Evolutionary conservation across 148 eudicot genomes (phyloP), one percentile per base, ranked within the genome.

Genomic region (Rhododendron kiyosumense): DNA sequence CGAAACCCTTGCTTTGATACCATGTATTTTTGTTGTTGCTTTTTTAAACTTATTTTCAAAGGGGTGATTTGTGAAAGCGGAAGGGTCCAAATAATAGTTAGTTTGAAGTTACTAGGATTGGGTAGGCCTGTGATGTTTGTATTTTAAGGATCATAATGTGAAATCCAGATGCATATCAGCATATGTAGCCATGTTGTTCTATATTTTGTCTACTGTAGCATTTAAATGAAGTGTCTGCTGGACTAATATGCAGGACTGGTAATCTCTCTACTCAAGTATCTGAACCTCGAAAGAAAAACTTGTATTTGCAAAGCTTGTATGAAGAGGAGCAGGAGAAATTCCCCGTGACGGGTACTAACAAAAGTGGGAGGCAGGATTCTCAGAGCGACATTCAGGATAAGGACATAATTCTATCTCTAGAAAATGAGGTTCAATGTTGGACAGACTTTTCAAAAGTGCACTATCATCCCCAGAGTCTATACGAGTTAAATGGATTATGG

Each of bases 361-460:
- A 84, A 65, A 88, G 82, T 67, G 90, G 87, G 76, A 83, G 85
- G 46, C 86, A 78, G 85, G 90, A 90, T 84, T 63, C 90, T 79
- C 88, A 85, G 71, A 82, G 85, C 73, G 94, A 89, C 77, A 85
- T 88, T 87, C 91, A 69, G 78, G 97, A 95, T 78, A 91, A 90
- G 80, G 96, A 92, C 81, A 88, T 94, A 78, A 93, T 92, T 67
- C 92, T 90, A 41, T 82, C 84, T 85, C 91, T 96, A 84, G 99
- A 95, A 88, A 93, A 91, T 80, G 93, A 83, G 77, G 98, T 94
- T 83, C 92, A 91, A 75, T 95, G 78, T 89, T 96, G 99, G 99
- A 92, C 99, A 59, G 99, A 95, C 91, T 95, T 86, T 86, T 94
- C 99, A 88, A 96, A 96, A 92, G 96, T 93, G 81, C 98, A 96